Evolutionary conservation across 768 basidiomycete genomes (phyloP).

Genomic region (Macrolepiota dolichaula): DNA sequence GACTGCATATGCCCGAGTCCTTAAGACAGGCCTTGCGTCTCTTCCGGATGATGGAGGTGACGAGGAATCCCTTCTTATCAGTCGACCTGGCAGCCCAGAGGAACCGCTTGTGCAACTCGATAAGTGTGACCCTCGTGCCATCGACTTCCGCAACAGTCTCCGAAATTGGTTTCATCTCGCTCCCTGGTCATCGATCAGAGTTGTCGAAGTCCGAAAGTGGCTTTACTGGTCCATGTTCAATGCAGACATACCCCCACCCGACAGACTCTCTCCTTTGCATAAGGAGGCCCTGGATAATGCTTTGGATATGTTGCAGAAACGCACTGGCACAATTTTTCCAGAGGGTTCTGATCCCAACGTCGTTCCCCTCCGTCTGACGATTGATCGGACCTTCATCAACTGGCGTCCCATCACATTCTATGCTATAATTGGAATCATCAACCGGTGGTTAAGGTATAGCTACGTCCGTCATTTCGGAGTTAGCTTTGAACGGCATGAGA

Average conservation of each 20-base stretch:
- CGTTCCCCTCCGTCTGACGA: conserved; percentile 62
- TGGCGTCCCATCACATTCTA: conserved; percentile 72
- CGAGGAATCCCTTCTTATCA: conserved; percentile 45
- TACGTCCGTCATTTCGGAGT: conserved; percentile 41
- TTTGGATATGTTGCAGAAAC: conserved; percentile 62
- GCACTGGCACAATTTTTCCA: conserved; percentile 62
- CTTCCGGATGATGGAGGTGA: conserved; percentile 52
- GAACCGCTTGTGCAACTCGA: conserved; percentile 59
- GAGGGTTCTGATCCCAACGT: conserved; percentile 53
- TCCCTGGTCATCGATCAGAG: conserved; percentile 69
- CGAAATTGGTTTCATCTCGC: conserved; percentile 77
- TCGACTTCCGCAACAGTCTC: conserved; percentile 68
- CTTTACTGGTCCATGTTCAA: conserved; percentile 85
- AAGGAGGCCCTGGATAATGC: conserved; percentile 54
- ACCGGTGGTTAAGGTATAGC: conserved; percentile 42
- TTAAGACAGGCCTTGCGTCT: conserved; percentile 61
- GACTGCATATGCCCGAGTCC: conserved; percentile 54
- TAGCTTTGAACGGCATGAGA: conserved; percentile 47
- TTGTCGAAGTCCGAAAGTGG: conserved; percentile 66
- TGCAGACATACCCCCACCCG: conserved; percentile 50
- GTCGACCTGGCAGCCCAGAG: conserved; percentile 57
- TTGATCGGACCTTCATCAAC: conserved; percentile 71
- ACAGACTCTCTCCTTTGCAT: conserved; percentile 43
- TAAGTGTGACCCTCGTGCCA: conserved; percentile 61
- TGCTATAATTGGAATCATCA: conserved; percentile 43